A percentile compares a stretch with the other conserved stretches of the same genome.
These are phyloP conservation scores for Trametes hirsuta DNA, from an alignment of 1,284 basidiomycete species.

Conservation along the genomic window DNA sequence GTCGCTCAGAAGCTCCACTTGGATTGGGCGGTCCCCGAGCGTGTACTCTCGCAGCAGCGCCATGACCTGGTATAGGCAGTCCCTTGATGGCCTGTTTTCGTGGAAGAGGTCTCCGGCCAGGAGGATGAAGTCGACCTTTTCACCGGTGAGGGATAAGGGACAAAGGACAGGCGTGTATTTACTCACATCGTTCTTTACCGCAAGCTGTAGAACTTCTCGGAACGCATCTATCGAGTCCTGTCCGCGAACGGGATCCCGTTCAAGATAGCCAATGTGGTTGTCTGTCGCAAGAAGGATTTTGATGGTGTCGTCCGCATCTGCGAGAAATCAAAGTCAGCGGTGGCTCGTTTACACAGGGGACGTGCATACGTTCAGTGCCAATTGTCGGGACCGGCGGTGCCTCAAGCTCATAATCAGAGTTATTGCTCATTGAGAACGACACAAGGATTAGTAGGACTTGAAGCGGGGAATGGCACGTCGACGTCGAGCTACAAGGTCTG, in stretches of 20 bases:
- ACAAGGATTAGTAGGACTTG: too few relatives aligned
- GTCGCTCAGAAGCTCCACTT: constrained; percentile 91
- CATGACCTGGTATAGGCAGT: constrained; percentile 87
- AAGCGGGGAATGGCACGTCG: neutral
- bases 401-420: constrained; percentile 16
- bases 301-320: constrained; percentile 72
- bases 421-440: constrained; percentile 13
- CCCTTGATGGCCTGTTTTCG: constrained; percentile 93
- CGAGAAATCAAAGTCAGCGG: constrained; percentile 2
- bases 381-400: constrained; percentile 32
- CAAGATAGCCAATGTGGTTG: constrained; percentile 95
- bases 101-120: constrained; percentile 97
- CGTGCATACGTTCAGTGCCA: constrained; percentile 42
- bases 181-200: constrained; percentile 83
- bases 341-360: neutral
- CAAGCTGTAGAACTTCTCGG: constrained; percentile 90
- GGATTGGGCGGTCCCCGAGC: constrained; percentile 84
- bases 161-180: neutral
- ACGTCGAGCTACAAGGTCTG: neutral
- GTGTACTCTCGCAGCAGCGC: constrained; percentile 92
- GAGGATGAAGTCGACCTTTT: constrained; percentile 90
- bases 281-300: constrained; percentile 90
- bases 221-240: constrained; percentile 97
- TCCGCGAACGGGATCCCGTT: constrained; percentile 93
- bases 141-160: neutral